Percentiles rank a stretch among this genome's conserved stretches.
These are phyloP conservation scores for Silene conica DNA, from an alignment of 148 eudicot species.

Conservation along the genomic window DNA sequence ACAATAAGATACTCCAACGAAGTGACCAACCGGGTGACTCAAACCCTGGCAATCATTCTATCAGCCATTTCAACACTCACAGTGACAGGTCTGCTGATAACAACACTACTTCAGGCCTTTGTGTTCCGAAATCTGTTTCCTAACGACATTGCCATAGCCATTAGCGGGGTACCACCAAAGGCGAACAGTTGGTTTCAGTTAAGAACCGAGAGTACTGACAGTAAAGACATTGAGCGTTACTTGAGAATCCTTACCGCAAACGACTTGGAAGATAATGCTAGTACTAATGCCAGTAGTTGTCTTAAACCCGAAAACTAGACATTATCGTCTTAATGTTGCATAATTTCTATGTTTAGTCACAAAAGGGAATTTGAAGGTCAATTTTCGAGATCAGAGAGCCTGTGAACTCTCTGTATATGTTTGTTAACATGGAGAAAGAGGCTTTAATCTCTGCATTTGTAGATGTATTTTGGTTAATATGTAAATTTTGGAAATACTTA, in stretches of 20 bases:
- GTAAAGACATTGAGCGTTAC: slow-evolving; percentile 41
- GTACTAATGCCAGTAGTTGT: background rate
- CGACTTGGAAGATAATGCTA: slow-evolving; percentile 33
- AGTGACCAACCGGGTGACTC: slow-evolving; percentile 30
- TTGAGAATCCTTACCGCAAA: slow-evolving; percentile 38
- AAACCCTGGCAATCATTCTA: slow-evolving; percentile 34
- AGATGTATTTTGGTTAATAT: background rate
- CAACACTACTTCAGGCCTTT: slow-evolving; percentile 61
- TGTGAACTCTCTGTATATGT: slow-evolving; percentile 17
- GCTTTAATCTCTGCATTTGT: slow-evolving; percentile 12
- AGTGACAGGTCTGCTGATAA: slow-evolving; percentile 34
- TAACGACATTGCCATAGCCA: slow-evolving; percentile 78
- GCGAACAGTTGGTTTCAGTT: slow-evolving; percentile 45
- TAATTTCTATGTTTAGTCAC: too few species aligned
- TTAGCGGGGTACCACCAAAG: slow-evolving; percentile 52
- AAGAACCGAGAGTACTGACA: slow-evolving; percentile 42
- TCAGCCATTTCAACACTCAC: slow-evolving; percentile 48
- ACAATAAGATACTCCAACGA: slow-evolving; percentile 45
- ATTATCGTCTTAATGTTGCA: background rate
- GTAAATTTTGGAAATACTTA: too few species aligned
- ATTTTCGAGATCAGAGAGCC: slow-evolving; percentile 10
- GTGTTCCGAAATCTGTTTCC: slow-evolving; percentile 64
- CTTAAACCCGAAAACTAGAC: background rate
- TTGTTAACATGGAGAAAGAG: slow-evolving; percentile 15
- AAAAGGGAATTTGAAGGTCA: background rate